Conservation (phyloP, 192 early-diverging fungal genomes). For the Neocallimastix lanati region DNA sequence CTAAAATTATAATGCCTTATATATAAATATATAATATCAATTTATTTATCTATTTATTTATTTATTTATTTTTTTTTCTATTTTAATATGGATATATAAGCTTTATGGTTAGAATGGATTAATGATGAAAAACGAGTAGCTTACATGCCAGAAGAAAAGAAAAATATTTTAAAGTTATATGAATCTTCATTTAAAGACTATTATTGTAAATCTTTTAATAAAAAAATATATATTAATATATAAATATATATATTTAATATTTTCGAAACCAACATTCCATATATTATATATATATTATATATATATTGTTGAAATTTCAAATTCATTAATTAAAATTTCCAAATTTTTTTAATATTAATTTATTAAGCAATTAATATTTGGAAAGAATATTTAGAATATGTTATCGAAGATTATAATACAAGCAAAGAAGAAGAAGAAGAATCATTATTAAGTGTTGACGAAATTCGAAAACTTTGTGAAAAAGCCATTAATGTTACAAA, state of each 20-base stretch:
- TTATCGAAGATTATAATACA: constrained; percentile 21
- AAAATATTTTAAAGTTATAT: constrained; percentile 26
- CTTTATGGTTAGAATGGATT: constrained; percentile 55
- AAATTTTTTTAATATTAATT: neutral
- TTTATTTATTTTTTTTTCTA: no score
- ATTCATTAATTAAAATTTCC: no score
- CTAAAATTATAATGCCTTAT: no score
- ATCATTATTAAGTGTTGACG: constrained; percentile 14
- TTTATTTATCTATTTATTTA: no score
- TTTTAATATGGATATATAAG: no score
- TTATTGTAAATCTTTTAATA: constrained; percentile 39
- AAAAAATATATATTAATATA: no score
- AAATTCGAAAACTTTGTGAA: constrained; percentile 18
- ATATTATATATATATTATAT: no score
- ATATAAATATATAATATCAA: no score
- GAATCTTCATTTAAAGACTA: constrained; percentile 39
- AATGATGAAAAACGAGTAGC: constrained; percentile 35
- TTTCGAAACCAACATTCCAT: no score
- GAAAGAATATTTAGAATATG: constrained; percentile 37
- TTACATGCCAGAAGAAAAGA: constrained; percentile 20
- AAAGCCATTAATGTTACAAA: constrained; percentile 21
- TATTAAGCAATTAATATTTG: constrained; percentile 43
- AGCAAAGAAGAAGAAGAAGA: constrained; percentile 7
- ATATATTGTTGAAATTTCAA: no score
- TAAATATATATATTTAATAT: neutral